Base-by-base conservation (phyloP, 2,329 filamentous ascomycete genomes). In the Ophiostoma populinum region DNA sequence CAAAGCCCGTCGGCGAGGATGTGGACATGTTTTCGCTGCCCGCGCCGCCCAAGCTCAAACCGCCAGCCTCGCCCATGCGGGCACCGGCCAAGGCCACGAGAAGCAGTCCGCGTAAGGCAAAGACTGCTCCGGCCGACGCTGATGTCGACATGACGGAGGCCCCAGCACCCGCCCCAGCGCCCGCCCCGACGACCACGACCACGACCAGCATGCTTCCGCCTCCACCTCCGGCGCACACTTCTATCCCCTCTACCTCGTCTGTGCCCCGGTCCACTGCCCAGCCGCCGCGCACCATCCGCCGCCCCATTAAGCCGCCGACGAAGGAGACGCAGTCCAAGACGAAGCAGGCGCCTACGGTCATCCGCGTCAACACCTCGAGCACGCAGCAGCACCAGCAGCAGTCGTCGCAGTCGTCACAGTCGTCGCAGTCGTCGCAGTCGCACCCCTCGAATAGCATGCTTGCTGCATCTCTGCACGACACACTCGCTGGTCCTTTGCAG, bases 341-440 rank as follows among this genome's bases (percentile, higher is more conserved):
- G 0, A 81, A 75, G 50, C 72, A 75, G 40, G 70, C 69, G 1
- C 79, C 75, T 7, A 81, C 79, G 3, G 70, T 78, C 38, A 85
- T 79, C 46, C 70, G 69, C 38, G 75, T 82, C 40, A 79, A 77
- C 43, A 74, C 71, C 35, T 67, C 67, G 16, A 51, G 49, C 43
- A 75, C 72, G 8, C 71, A 75, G 43, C 62, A 68, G 38, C 40
- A 42, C 11, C 33, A 39, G 24, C 40, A 42, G 16, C 41, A 42
- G 24, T 13, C 9, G n/a, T 11, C 10, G 24, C 24, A 29, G 15
- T 12, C 27, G 10, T 17, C 16, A 9, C 9, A 27, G 7, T 58
- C 63, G 15, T 12, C 27, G 10, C n/a, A 7, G 15, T 7, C 32
- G 7, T 58, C 63, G 17, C 70, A 74, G 38, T 66, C 68, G 40